A percentile compares a stretch with the other conserved stretches of the same genome.
Conservation (phyloP, 2,329 filamentous ascomycete species). For the Ascochyta fabae region DNA sequence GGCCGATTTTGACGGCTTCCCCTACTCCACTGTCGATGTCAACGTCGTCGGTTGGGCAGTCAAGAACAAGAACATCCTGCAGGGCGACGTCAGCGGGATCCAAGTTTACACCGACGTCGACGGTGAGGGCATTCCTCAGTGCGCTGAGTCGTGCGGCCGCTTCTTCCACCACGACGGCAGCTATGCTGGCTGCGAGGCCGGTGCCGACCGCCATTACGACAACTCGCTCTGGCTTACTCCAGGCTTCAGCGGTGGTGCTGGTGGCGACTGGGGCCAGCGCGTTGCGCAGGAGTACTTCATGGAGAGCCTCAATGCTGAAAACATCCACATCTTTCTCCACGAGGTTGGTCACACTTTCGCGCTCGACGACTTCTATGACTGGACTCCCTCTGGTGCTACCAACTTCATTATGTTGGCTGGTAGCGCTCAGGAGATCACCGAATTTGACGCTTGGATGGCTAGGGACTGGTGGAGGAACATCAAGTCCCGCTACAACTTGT, state of each 20-base stretch:
- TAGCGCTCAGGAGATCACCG: slow-evolving; percentile 51
- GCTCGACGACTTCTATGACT: slow-evolving; percentile 55
- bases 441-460: slow-evolving; percentile 60
- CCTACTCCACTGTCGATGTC: slow-evolving; percentile 50
- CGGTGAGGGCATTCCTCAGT: slow-evolving; percentile 52
- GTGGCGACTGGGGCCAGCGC: slow-evolving; percentile 58
- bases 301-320: slow-evolving; percentile 43
- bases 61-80: slow-evolving; percentile 46
- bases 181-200: slow-evolving; percentile 51
- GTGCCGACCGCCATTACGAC: slow-evolving; percentile 52
- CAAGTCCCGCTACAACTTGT: slow-evolving; percentile 31
- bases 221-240: slow-evolving; percentile 58
- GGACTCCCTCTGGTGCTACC: slow-evolving; percentile 51
- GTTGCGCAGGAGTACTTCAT: slow-evolving; percentile 56
- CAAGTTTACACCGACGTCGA: slow-evolving; percentile 55
- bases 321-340: slow-evolving; percentile 57
- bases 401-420: slow-evolving; percentile 58
- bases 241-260: slow-evolving; percentile 54
- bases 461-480: slow-evolving; percentile 56
- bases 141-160: slow-evolving; percentile 51
- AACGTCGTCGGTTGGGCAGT: slow-evolving; percentile 56
- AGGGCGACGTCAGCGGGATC: slow-evolving; percentile 47
- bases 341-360: slow-evolving; percentile 55
- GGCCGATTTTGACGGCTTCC: slow-evolving; percentile 55
- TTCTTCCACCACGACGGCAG: slow-evolving; percentile 56